Base-by-base conservation (phyloP, 805 yeast genomes). In the Suhomyces faveliae region DNA sequence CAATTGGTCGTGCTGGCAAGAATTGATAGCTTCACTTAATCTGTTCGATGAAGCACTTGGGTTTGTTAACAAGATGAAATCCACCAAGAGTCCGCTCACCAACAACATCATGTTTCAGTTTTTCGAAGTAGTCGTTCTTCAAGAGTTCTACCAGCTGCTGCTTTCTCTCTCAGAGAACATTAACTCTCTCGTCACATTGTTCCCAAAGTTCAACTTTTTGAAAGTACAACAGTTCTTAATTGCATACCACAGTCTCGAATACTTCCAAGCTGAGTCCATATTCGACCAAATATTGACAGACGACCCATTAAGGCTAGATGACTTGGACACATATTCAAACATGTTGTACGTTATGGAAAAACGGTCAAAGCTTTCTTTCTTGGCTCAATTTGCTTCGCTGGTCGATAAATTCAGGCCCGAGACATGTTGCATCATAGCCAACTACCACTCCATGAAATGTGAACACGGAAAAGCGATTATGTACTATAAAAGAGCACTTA, bases 1-100 rank as follows among this genome's bases (percentile, higher is more conserved):
- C 63, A 92, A 92, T 63, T 94, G 99, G 99, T 80, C 91, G 46
- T 86, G 94, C 49, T 94, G 97, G 97, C 75, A 78, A 48, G 97
- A 92, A 60, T 71, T 94, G 35, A 69, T 82, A 10, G 70, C 80
- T 3, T 81, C 88, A 45, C 67, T 89, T 23, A 66, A 79, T 6
- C 76, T 81, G 24, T 74, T 82, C 46, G 86, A 84, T 50, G 87
- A 86, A 46, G 85, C 89, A 0, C 48, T 70, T 42, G 55, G 58
- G 45, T 58, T 77, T 51, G 52, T 74, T 37, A 60, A 68, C 51
- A 65, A 70, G 53, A 60, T 76, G 52, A 62, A 71, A 40, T 59
- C 64, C n/a, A 61, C 70, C 24, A 63, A 70, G 15, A 60, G 61
- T 22, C 59, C 67, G 17, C 54, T 66, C 15, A 58, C 71, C 47